Evolutionary conservation across 75 land plant genomes (phyloP).

Genomic region (Larix kaempferi): DNA sequence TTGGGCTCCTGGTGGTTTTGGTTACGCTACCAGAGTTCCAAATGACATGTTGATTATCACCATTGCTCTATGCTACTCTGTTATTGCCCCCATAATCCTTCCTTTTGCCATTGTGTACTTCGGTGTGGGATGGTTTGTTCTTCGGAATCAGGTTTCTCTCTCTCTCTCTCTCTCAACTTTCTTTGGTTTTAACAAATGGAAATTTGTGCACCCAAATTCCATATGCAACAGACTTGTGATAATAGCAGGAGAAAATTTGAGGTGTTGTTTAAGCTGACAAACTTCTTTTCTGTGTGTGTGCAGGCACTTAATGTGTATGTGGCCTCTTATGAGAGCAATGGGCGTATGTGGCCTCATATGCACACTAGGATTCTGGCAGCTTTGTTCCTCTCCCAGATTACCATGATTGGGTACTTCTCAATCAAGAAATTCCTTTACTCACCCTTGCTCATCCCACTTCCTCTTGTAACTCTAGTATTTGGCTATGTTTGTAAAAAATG

Average conservation of each 20-base stretch:
- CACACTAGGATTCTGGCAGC: conserved; percentile 59
- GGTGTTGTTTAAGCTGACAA: too few species aligned
- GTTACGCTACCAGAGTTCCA: conserved; percentile 70
- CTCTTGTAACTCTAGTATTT: conserved; percentile 51
- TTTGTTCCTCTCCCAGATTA: conserved; percentile 64
- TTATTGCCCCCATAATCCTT: conserved; percentile 80
- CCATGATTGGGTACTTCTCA: conserved; percentile 82
- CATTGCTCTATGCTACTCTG: conserved; percentile 75
- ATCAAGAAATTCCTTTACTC: conserved; percentile 63
- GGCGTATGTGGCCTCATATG: conserved; percentile 97
- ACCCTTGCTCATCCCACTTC: conserved; percentile 55
- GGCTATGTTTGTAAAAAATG: conserved; percentile 25
- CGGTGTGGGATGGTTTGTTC: conserved; percentile 78
- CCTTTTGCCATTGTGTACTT: conserved; percentile 87
- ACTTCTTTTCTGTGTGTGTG: too few species aligned
- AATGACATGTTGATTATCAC: conserved; percentile 81
- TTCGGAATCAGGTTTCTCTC: conserved; percentile 71
- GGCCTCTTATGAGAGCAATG: conserved; percentile 79
- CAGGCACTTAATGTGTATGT: conserved; percentile 63
- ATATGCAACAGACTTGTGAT: background rate
- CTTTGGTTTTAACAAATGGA: background rate
- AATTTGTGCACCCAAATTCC: background rate
- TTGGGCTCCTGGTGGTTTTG: conserved; percentile 76
- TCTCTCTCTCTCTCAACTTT: background rate
- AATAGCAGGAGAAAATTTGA: too few species aligned